phyloP scores from a whole-genome alignment of 1,139 yeast genomes.

The Debaryomyces sp. region DNA sequence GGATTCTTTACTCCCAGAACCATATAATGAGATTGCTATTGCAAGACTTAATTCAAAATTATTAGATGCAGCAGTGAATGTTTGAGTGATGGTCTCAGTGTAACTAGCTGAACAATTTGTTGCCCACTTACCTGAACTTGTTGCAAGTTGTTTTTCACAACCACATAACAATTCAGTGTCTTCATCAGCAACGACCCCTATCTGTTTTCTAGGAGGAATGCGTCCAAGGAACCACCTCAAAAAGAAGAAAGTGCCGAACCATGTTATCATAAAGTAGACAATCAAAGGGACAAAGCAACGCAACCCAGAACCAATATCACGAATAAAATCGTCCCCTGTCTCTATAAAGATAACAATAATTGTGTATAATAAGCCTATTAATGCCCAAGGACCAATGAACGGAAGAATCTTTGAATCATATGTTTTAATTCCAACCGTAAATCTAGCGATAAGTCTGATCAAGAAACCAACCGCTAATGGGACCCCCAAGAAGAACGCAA shows the following conservation, averaged over 20 bases:
- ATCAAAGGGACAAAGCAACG: conserved; percentile 55
- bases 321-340: conserved; percentile 53
- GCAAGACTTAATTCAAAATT: conserved; percentile 57
- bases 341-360: conserved; percentile 56
- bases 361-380: conserved; percentile 55
- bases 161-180: conserved; percentile 31
- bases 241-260: conserved; percentile 47
- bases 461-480: conserved; percentile 52
- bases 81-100: conserved; percentile 48
- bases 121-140: conserved; percentile 21
- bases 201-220: background rate
- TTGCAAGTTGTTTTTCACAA: conserved; percentile 31
- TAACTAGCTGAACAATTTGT: conserved; percentile 42
- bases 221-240: conserved; percentile 31
- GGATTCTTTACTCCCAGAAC: conserved; percentile 55
- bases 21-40: conserved; percentile 56
- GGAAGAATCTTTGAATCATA: conserved; percentile 40
- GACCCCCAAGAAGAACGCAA: conserved; percentile 57
- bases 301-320: conserved; percentile 53
- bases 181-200: conserved; percentile 8
- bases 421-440: conserved; percentile 25
- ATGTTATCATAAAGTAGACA: conserved; percentile 51
- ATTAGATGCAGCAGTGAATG: conserved; percentile 62
- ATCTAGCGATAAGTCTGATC: conserved; percentile 35
- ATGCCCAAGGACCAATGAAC: conserved; percentile 50